Base-by-base conservation (phyloP, 2,329 filamentous ascomycete species). In the Apiospora saccharicola region DNA sequence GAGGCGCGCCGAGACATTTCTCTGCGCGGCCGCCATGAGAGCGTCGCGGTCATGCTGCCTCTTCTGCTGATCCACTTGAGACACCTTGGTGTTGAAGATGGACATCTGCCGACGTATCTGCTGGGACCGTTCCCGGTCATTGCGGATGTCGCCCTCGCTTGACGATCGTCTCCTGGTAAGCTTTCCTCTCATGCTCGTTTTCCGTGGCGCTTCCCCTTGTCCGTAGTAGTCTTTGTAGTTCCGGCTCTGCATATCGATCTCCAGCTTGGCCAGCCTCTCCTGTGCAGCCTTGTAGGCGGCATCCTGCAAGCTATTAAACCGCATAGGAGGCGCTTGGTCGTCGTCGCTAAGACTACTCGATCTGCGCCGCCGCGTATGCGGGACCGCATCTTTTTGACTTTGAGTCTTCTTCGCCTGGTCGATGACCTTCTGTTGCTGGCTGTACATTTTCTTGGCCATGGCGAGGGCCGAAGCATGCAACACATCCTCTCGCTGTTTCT, bases 361-460 rank as follows among this genome's bases (percentile, higher is more conserved):
- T 72, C 80, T 75, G 73, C 83, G 77, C 70, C 73, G 76, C 71
- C 82, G 76, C n/a, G 78, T 77, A 69, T 51, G 68, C 1, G 79
- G 75, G 26, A 80, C 74, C 10, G 80, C 69, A 12, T 75, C 73
- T 26, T 79, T 78, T 10, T 79, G 80, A 19, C 76, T 80, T 14
- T 86, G 81, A 1, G 78, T 78, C 70, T 84, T 84, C 74, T 83
- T 85, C 43, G 85, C 82, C 73, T 86, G 84, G 8, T 90, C 88
- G 1, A 88, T 85, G 73, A 87, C 87, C 73, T 88, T 89, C 74
- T 94, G 90, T 76, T 94, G 91, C 46, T 90, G 85, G 14, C 86
- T 89, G 79, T 95, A 98, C 91, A 98, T 96, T 76, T 92, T 90
- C 82, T 92, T 93, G 8, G 95, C 95, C 94, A 98, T 97, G 14